Evolutionary conservation across 1,284 basidiomycete genomes (phyloP), one percentile per base, ranked within the genome.

Genomic region (Meira miltonrushii): DNA sequence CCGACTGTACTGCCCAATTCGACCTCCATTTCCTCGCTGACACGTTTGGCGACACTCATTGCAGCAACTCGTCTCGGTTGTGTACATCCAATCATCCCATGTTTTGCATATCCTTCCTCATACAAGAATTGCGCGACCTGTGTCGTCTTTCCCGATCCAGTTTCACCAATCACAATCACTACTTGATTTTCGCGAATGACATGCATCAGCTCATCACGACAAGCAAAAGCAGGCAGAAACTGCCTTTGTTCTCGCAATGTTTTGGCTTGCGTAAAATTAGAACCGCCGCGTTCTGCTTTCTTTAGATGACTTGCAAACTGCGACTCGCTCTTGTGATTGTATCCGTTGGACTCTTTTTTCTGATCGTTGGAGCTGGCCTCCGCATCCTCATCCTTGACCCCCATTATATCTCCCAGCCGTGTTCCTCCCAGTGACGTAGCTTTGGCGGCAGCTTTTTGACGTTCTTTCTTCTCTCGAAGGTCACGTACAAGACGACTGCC

Each of bases 1-100:
- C 94, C 94, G 13, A 98, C 94, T 0, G 85, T 85, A 1, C 83
- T 82, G 7, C 94, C 94, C 0, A 97, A 84, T 80, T 90, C 88
- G 79, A 82, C 82, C 72, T 83, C 82, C 83, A 85, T 84, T 79
- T 98, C 94, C 75, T 98, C 94, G 75, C 90, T 92, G 59, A 97
- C 94, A 81, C 94, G 92, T 81, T 97, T 97, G 8, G 94, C 94
- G 2, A 97, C 94, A 13, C 90, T 93, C 93, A 98, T 97, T 11
- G 94, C 93, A 50, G 94, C 93, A 11, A 97, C 93, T 82, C 93
- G 90, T 74, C 94, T 86, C 41, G 93, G 93, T 76, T 97, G 93
- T 0, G 94, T 98, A 72, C 93, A 98, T 7, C 92, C 92, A 46
- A 98, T 86, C 40, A 95, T 83, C 8, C 93, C 93, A 78, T 88